phyloP scores from a whole-genome alignment of 805 yeast genomes.

The Tetrapisispora fleetii region DNA sequence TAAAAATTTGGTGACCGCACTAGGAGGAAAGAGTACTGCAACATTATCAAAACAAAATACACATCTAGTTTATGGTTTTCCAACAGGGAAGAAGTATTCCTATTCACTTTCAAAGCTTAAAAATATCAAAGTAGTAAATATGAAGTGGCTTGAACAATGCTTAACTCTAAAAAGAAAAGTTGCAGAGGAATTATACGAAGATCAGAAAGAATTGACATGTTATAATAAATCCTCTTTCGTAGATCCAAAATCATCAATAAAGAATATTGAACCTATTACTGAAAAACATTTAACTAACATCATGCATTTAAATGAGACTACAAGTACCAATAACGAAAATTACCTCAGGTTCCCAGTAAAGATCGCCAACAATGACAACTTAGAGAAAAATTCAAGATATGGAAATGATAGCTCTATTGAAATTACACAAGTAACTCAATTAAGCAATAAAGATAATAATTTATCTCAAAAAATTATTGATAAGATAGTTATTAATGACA shows the following conservation, averaged over 20 bases:
- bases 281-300: no score
- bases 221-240: background rate
- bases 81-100: slow-evolving; percentile 62
- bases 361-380: background rate
- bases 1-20: slow-evolving; percentile 46
- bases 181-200: background rate
- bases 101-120: slow-evolving; percentile 37
- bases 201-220: background rate
- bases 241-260: background rate
- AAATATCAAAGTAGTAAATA: background rate
- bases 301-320: background rate
- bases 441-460: background rate
- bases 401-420: background rate
- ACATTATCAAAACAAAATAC: slow-evolving; percentile 55
- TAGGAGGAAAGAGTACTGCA: slow-evolving; percentile 75
- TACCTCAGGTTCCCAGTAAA: background rate
- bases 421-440: background rate
- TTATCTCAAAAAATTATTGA: background rate
- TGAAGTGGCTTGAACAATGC: slow-evolving; percentile 2
- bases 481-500: background rate
- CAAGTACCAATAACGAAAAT: background rate
- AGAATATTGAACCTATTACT: background rate
- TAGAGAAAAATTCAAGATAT: background rate
- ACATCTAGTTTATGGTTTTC: slow-evolving; percentile 57
- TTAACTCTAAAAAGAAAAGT: background rate